phyloP scores from a whole-genome alignment of 192 early-diverging fungal genomes.

The Podila horticola region DNA sequence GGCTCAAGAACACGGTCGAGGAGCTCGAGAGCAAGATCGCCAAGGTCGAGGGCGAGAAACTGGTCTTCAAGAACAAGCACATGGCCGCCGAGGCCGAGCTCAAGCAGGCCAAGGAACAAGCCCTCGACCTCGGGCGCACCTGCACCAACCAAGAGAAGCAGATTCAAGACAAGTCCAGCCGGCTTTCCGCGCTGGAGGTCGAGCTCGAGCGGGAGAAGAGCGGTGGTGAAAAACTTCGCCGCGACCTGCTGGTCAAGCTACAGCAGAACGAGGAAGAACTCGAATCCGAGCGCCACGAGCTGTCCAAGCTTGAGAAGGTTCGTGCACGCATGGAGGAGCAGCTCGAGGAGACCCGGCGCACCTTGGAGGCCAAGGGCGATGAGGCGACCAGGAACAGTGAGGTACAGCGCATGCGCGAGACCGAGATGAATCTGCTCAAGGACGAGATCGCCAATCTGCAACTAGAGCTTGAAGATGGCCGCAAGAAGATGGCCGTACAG shows the following conservation, averaged over 20 bases:
- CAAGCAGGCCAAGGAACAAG: conserved; percentile 45
- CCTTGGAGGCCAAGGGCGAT: conserved; percentile 69
- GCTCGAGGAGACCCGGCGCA: conserved; percentile 59
- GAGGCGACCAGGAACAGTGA: conserved; percentile 68
- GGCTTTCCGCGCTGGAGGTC: conserved; percentile 22
- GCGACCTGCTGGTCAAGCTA: conserved; percentile 39
- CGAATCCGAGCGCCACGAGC: conserved; percentile 40
- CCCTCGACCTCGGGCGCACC: conserved; percentile 31
- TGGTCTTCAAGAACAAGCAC: conserved; percentile 51
- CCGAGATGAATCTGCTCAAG: conserved; percentile 62
- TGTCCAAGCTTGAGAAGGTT: conserved; percentile 37
- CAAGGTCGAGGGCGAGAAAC: conserved; percentile 34
- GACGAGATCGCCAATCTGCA: conserved; percentile 58
- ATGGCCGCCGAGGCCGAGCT: conserved; percentile 42
- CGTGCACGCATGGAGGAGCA: conserved; percentile 57
- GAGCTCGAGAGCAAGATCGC: conserved; percentile 50
- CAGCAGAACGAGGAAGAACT: conserved; percentile 47
- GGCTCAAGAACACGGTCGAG: conserved; percentile 48
- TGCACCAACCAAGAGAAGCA: conserved; percentile 52
- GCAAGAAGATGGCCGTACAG: conserved; percentile 53
- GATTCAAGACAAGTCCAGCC: conserved; percentile 47
- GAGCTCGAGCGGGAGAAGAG: conserved; percentile 44
- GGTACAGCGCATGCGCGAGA: conserved; percentile 67
- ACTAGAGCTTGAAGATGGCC: conserved; percentile 63
- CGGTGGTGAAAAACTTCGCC: conserved; percentile 26